These are phyloP conservation scores for Circinella minor DNA, from an alignment of 371 early-diverging fungal species.

Conservation along the genomic window DNA sequence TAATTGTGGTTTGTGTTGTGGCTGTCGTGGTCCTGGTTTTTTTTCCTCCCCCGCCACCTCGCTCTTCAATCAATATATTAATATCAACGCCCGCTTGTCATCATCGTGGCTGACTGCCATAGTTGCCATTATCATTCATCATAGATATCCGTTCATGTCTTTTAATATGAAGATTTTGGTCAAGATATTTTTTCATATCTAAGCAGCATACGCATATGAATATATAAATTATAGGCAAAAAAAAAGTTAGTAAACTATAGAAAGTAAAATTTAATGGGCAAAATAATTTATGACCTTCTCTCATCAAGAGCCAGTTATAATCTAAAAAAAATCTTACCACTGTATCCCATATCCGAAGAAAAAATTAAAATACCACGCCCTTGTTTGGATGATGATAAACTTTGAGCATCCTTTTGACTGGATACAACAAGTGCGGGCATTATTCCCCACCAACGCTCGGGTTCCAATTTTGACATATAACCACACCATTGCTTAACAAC, in stretches of 20 bases:
- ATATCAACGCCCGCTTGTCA: not conserved
- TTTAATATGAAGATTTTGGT: conserved; percentile 4
- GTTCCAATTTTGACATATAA: conserved; percentile 35
- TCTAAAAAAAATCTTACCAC: not conserved
- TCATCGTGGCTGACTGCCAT: not conserved
- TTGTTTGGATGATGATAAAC: conserved; percentile 1
- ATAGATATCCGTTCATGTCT: conserved; percentile 4
- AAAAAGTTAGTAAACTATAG: too few species aligned
- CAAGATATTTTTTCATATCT: conserved; percentile 11
- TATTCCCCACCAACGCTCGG: conserved; percentile 46
- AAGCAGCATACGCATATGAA: not conserved
- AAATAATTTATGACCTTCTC: too few species aligned
- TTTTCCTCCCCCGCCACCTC: too few species aligned
- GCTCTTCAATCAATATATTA: not conserved
- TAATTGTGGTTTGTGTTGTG: too few species aligned
- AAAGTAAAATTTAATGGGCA: too few species aligned
- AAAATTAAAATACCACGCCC: conserved; percentile 24
- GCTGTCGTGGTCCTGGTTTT: not conserved
- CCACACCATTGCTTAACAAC: conserved; percentile 21
- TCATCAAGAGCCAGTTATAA: too few species aligned
- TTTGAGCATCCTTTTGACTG: conserved; percentile 3
- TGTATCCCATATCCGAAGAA: conserved; percentile 19
- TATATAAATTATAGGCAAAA: not conserved
- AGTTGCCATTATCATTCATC: not conserved
- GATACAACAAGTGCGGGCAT: conserved; percentile 32